phyloP scores from a whole-genome alignment of 148 eudicot genomes.

The Linanthus parryae region DNA sequence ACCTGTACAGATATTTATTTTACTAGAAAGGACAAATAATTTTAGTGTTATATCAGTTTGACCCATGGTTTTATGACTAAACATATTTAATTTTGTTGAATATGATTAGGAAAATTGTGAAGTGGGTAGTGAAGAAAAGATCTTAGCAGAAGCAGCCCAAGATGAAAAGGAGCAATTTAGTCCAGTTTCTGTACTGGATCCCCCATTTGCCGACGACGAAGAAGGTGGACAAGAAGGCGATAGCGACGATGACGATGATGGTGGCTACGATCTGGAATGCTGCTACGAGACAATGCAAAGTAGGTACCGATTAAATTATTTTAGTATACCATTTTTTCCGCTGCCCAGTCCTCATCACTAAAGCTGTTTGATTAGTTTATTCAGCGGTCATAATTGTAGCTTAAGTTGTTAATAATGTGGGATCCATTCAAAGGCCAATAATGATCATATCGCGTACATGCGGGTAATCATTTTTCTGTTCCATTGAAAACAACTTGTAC shows the following conservation, averaged over 20 bases:
- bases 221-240: conserved; percentile 21
- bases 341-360: no score
- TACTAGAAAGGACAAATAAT: conserved; percentile 28
- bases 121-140: conserved; percentile 16
- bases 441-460: neutral
- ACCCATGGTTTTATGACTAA: neutral
- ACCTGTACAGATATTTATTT: conserved; percentile 6
- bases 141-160: conserved; percentile 30
- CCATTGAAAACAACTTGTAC: no score
- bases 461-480: no score
- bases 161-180: conserved; percentile 76
- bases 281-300: conserved; percentile 69
- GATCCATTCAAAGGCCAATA: neutral
- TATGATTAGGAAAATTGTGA: conserved; percentile 13
- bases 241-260: conserved; percentile 19
- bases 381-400: no score
- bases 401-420: no score
- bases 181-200: conserved; percentile 73
- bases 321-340: no score
- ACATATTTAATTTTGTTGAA: conserved; percentile 1
- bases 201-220: conserved; percentile 57
- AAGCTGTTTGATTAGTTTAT: no score
- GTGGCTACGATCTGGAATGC: conserved; percentile 34
- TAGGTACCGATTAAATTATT: conserved; percentile 29
- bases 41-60: conserved; percentile 9